Evolutionary conservation across 2,329 filamentous ascomycete genomes (phyloP), one percentile per base, ranked within the genome.

Genomic region (Neobulgaria alba): DNA sequence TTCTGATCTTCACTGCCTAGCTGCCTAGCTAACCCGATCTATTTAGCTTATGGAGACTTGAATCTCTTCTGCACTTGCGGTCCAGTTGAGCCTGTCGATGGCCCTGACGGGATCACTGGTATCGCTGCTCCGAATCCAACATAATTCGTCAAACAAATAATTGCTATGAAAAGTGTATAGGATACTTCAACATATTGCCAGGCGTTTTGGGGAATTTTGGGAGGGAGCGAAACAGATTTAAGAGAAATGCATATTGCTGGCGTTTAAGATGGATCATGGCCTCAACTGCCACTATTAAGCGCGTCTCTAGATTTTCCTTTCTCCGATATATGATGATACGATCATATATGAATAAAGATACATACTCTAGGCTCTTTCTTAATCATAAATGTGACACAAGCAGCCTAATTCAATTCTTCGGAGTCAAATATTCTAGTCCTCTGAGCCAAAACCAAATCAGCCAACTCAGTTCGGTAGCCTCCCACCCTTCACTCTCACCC

Each of bases 31-130:
- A 46, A 55, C n/a, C n/a, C 23, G 33, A 5, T 14, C 39, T 15
- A 15, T 15, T 21, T 53, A 90, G 85, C 85, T 10, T 95, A 86
- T 57, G 89, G 89, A 45, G 89, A 95, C 59, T 75, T 82, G 57
- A 94, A 95, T 67, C 76, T 95, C 46, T 95, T 95, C 73, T 95
- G 89, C 71, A 93, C 87, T 8, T 95, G 89, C 62, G 83, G 85
- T 29, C 87, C 89, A 0, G 85, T 94, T 5, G 84, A 87, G 16
- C 36, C 51, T 9, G 48, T 56, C 29, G 56, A 60, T 12, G 44
- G 53, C 20, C 39, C 32, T 29, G 43, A 50, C 17, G 53, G 44
- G 8, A 56, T 56, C 17, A 53, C 52, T 10, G 50, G 51, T 15
- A 43, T 40, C 23, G 38, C 47, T 8, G 50, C 52, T 21, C 55